Evolutionary conservation across 345 rosid species (phyloP), one percentile per base, ranked within the genome.

Genomic region (Euphorbia peplus): DNA sequence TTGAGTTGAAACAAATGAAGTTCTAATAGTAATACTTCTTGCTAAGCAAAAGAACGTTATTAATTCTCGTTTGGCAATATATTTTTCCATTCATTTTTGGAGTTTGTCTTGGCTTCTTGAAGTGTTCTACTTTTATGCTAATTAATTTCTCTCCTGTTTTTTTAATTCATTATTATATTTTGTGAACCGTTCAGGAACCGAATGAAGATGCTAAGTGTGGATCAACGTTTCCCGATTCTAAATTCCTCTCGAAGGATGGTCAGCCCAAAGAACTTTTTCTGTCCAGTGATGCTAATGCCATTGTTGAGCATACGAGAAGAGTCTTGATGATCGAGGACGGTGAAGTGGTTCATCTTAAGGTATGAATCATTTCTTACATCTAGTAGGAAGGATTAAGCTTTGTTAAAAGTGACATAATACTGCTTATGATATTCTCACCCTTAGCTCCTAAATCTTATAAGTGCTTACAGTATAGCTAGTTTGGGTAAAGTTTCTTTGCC

Each of bases 291-390:
- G 91, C 90, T 10, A 84, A 82, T 70, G 97, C 98, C 62, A 82
- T 93, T 71, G 84, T 93, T 76, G 98, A 91, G 80, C 98, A 93
- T 75, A 93, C 97, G 21, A 91, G 82, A 80, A 91, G 74, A 73
- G 97, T 89, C 71, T 71, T 93, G 87, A 83, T 86, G 79, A 88
- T 93, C 79, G 95, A 93, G 82, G 98, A 93, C 67, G 86, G 82
- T 51, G 98, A 93, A 88, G 92, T 91, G 64, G 90, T 91, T 69
- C 81, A 89, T 78, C 82, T 91, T 35, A 91, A 93, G 98, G 97
- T 93, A 18, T 19, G 18, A 10, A 51, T 56, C 50, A 26, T 70
- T 51, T 30, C 48, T n/a, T n/a, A n/a, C n/a, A n/a, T n/a, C n/a
- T n/a, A n/a, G n/a, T n/a, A n/a, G n/a, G n/a, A n/a, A n/a, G n/a